Evolutionary conservation across 768 basidiomycete genomes (phyloP), one percentile per base, ranked within the genome.

Genomic region (Tulasnella sp.): DNA sequence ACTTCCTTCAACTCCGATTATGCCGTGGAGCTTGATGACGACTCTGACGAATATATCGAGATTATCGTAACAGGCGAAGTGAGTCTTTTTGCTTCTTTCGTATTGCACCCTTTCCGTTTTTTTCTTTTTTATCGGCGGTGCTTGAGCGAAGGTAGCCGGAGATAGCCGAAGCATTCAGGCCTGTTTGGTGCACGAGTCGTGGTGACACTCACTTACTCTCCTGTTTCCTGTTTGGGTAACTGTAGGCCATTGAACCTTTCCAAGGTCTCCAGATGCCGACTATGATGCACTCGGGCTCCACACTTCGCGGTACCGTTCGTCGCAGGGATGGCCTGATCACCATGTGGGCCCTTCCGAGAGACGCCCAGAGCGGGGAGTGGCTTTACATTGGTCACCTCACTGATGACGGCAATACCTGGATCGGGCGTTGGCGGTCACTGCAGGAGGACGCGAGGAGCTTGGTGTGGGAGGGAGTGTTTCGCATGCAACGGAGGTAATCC

Each of bases 1-100:
- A 34, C 83, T 4, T 82, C 79, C 34, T 82, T 78, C 1, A 81
- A 81, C 2, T 82, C 83, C 0, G 80, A 67, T 42, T 85, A 86
- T 72, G 74, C 75, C n/a, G 83, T 85, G 76, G 85, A 84, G 79
- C 81, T 81, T 22, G 83, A 84, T 22, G 81, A 91, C 74, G 81
- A 83, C 39, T 90, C 91, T 0, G 85, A 14, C 12, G 58, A 64
- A 64, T 64, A 91, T 5, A 82, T 82, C 74, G 91, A 92, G 79
- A 87, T 90, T 67, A 83, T 91, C 38, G 81, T 92, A 78, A 87
- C 87, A 15, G 91, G 91, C 73, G 85, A 87, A 82, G 89, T 90
- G 76, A 31, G 84, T 80, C 37, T 34, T 71, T 40, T 37, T 25
- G 38, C 37, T 79, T 67, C 74, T 36, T 42, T 38, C 64, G 11